Base-by-base conservation (phyloP, 1,284 basidiomycete species). In the Polyporus tsugae region DNA sequence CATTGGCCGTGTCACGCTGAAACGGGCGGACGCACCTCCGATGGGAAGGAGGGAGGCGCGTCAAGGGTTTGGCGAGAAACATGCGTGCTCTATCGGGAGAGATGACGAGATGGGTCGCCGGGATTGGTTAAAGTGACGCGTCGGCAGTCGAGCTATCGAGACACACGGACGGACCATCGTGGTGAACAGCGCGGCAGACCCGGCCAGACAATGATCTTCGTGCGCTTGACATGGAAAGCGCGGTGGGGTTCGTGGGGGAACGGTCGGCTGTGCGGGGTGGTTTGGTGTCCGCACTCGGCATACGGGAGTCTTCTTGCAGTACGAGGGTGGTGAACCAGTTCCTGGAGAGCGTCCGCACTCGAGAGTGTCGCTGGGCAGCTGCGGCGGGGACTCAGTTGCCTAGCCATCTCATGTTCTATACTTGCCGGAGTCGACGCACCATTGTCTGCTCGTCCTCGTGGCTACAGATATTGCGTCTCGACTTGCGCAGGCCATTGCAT, bases 321-420 rank as follows among this genome's bases (percentile, higher is more conserved):
- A 15, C 6, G 52, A 39, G 52, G 52, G 52, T 33, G 52, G 25
- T 15, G 25, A 11, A 33, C 25, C 25, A 2, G 25, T 13, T 29
- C 29, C 25, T 33, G 10, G 29, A 53, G 10, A 13, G 11, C 1
- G 52, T 33, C 29, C 13, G 29, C 15, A 17, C 25, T 15, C 25
- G 29, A 6, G 25, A 15, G 52, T 15, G 52, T 53, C 52, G 15
- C 22, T 33, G 52, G 13, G 52, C 29, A 10, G 19, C 60, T 38
- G 60, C 29, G 60, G 44, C 35, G 33, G 33, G 19, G 41, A 36
- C 60, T 62, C 60, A 62, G 42, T 62, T 52, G 25, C 44, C 22
- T 10, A 19, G 10, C 5, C 33, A 36, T 49, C 60, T 49, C 60
- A 19, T 44, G 35, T 42, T 49, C 35, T 62, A n/a, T n/a, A 38